phyloP scores from a whole-genome alignment of 169 alveolate species.

The Eimeria sp. region DNA sequence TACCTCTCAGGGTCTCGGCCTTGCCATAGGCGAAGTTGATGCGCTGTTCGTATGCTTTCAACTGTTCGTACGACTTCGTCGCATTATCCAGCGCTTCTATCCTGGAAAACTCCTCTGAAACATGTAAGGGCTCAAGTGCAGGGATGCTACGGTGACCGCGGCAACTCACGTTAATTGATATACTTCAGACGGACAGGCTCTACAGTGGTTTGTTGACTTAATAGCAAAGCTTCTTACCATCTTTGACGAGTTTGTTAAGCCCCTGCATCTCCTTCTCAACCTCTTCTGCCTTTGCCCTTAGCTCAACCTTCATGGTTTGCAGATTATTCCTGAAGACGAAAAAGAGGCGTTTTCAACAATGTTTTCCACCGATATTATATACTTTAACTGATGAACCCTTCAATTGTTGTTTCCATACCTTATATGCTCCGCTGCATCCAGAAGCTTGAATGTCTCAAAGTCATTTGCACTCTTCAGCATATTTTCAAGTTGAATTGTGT shows the following conservation, averaged over 20 bases:
- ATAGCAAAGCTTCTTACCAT: slow-evolving; percentile 23
- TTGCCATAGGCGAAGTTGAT: slow-evolving; percentile 70
- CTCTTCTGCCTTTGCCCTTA: slow-evolving; percentile 56
- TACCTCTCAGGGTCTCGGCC: slow-evolving; percentile 74
- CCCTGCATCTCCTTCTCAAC: slow-evolving; percentile 78
- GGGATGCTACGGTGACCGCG: neutral
- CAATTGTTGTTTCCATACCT: neutral
- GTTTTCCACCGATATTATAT: neutral
- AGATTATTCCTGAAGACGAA: slow-evolving; percentile 37
- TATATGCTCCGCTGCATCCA: slow-evolving; percentile 82
- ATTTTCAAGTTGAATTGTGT: slow-evolving; percentile 81
- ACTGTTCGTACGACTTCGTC: slow-evolving; percentile 51
- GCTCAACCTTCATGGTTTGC: slow-evolving; percentile 72
- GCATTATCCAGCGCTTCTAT: slow-evolving; percentile 37
- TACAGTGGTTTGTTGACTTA: neutral
- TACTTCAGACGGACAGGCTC: neutral
- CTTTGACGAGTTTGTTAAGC: slow-evolving; percentile 44
- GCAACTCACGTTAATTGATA: neutral
- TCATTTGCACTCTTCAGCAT: slow-evolving; percentile 58
- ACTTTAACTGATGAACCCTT: neutral
- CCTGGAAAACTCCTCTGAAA: slow-evolving; percentile 30
- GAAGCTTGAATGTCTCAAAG: slow-evolving; percentile 77
- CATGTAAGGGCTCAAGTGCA: slow-evolving; percentile 2
- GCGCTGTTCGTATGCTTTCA: slow-evolving; percentile 60
- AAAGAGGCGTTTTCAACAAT: neutral